Evolutionary conservation across 2,329 filamentous ascomycete species (phyloP).

Genomic region (Chrysoporthe cubensis): DNA sequence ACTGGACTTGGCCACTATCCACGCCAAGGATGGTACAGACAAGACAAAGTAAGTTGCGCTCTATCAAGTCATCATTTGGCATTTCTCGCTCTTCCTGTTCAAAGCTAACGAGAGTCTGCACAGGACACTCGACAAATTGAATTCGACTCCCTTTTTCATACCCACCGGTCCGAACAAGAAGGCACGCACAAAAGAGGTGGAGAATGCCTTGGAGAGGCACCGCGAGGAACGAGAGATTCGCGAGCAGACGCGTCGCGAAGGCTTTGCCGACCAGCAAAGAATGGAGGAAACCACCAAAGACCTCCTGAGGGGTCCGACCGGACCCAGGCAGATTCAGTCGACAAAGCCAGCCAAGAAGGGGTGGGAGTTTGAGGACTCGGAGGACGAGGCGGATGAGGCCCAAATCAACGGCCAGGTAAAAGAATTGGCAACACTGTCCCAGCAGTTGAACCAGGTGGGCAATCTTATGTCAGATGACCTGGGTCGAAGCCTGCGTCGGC

Average conservation of each 20-base stretch:
- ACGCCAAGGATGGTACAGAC: conserved; percentile 77
- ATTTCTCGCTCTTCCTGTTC: neutral
- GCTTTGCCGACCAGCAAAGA: conserved; percentile 54
- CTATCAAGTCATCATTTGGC: no score
- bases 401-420: no score
- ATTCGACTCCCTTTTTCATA: conserved; percentile 88
- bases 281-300: conserved; percentile 51
- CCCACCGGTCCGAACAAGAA: conserved; percentile 73
- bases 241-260: conserved; percentile 63
- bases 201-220: conserved; percentile 70
- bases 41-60: conserved; percentile 48
- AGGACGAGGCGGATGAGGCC: no score
- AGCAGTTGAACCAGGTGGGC: no score
- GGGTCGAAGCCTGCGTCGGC: no score
- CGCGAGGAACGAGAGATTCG: conserved; percentile 67
- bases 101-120: neutral
- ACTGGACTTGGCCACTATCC: conserved; percentile 76
- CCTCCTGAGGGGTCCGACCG: conserved; percentile 25
- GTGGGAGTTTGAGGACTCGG: no score
- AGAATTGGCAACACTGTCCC: no score
- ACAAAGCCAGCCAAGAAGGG: conserved; percentile 46
- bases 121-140: conserved; percentile 82
- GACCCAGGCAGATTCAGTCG: conserved; percentile 29
- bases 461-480: no score
- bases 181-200: conserved; percentile 66